Evolutionary conservation across 2,329 filamentous ascomycete species (phyloP), one percentile per base, ranked within the genome.

Genomic region (Diaporthe velutina): DNA sequence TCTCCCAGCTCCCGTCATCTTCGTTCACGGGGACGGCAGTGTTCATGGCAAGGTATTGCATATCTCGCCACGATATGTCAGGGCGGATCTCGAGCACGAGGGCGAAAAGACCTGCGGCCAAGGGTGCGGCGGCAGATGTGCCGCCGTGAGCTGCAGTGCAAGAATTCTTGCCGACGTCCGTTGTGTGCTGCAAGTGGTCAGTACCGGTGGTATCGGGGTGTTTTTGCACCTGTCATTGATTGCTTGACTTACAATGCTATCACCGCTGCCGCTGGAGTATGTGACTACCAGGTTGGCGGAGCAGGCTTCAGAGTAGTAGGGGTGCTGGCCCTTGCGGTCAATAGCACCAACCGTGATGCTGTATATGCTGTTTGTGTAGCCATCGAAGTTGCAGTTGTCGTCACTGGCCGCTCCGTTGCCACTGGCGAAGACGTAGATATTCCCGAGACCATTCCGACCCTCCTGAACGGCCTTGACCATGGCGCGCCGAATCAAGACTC

Each of bases 341-440:
- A 99, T 93, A 45, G 96, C 96, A 50, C 97, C 97, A 25, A 99
- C 95, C 0, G 96, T 98, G 79, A 99, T 97, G 83, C 95, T 98
- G 88, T 98, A 99, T 79, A 99, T 99, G 82, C 96, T 98, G 87
- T 99, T 99, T 75, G 97, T 99, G 85, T 99, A 99, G 52, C 97
- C 97, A 82, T 99, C 97, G 82, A 99, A 99, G 83, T 99, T 99
- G 89, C 97, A 99, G 84, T 99, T 98, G 83, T 99, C 97, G 61
- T 94, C 96, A 77, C 88, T 91, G 4, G 88, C 87, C 13, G 96
- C 97, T 74, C 97, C 97, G 81, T 99, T 99, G 75, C 97, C 97
- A 78, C 96, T 96, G 57, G 97, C 97, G 83, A 99, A 99, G 72
- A 99, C 97, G 80, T 95, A 99, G 78, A 99, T 94, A 38, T 95